These are phyloP conservation scores for Aphanomyces invadans DNA, from an alignment of 352 stramenopile species.

Conservation along the genomic window DNA sequence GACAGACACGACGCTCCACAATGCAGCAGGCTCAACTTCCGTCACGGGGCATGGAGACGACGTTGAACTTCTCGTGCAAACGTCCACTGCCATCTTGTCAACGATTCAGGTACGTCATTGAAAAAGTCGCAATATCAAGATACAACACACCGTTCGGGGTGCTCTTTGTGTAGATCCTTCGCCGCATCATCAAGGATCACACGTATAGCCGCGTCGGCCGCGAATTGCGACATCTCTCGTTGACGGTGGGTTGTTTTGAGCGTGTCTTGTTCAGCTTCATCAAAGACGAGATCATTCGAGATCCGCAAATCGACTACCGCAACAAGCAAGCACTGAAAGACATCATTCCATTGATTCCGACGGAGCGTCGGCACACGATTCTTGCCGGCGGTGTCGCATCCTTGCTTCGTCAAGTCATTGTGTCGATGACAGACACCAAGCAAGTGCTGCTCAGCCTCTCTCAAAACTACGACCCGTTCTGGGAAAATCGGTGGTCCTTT, in stretches of 20 bases:
- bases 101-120: conserved; percentile 22
- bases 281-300: conserved; percentile 74
- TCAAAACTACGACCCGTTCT: conserved; percentile 71
- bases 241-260: conserved; percentile 80
- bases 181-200: conserved; percentile 80
- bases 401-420: conserved; percentile 71
- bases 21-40: not conserved
- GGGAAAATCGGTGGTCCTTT: conserved; percentile 79
- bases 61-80: conserved; percentile 12
- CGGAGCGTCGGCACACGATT: conserved; percentile 72
- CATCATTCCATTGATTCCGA: conserved; percentile 80
- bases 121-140: not conserved
- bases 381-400: conserved; percentile 68
- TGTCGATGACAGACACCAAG: conserved; percentile 68
- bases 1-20: not conserved
- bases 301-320: conserved; percentile 59
- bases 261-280: conserved; percentile 82
- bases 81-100: conserved; percentile 16
- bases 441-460: conserved; percentile 75
- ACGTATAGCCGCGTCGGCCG: conserved; percentile 71
- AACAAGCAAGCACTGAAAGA: conserved; percentile 79
- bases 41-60: conserved; percentile 7
- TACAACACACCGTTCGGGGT: not conserved
- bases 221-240: conserved; percentile 77
- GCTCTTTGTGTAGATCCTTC: conserved; percentile 35